Conservation (phyloP, 2,329 filamentous ascomycete species). For the Rhinocladiella mackenziei region DNA sequence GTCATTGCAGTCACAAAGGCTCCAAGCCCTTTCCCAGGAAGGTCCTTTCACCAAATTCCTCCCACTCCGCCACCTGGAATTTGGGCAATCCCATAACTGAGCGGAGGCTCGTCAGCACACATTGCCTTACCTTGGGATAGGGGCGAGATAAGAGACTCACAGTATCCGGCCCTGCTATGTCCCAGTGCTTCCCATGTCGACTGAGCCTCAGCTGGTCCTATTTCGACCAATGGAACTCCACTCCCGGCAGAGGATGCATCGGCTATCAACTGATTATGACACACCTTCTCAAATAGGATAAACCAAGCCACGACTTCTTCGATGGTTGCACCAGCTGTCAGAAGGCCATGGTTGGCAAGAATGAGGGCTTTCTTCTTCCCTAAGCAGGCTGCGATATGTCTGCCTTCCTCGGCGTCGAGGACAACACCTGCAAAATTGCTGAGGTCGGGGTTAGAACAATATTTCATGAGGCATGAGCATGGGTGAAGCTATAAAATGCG, state of each 20-base stretch:
- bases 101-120: background rate
- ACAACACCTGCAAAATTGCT: background rate
- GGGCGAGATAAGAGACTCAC: background rate
- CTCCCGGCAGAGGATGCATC: background rate
- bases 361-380: background rate
- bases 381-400: background rate
- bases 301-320: background rate
- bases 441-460: too few relatives aligned
- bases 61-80: background rate
- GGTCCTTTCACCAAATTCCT: background rate
- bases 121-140: background rate
- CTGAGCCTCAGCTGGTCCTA: background rate
- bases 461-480: too few relatives aligned
- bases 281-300: background rate
- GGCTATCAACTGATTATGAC: background rate
- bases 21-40: background rate
- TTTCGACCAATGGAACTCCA: background rate
- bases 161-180: background rate
- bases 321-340: background rate
- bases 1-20: background rate
- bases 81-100: background rate
- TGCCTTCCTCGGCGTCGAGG: background rate
- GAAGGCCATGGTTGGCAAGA: background rate
- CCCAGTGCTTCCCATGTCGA: background rate
- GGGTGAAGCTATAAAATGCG: too few relatives aligned